These are phyloP conservation scores for Metschnikowia cerradonensis DNA, from an alignment of 805 yeast genomes.

Conservation along the genomic window DNA sequence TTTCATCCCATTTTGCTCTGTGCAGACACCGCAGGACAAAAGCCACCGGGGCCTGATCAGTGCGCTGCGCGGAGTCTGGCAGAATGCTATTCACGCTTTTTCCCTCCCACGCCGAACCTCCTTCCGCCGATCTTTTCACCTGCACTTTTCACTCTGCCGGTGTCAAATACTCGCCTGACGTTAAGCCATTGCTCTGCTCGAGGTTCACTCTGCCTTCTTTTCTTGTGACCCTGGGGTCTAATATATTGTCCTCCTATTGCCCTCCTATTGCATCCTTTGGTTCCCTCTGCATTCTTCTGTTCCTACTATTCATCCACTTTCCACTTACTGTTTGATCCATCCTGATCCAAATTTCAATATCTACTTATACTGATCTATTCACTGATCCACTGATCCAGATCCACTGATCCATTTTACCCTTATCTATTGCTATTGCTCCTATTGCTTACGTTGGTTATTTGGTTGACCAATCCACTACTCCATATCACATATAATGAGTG, in stretches of 20 bases:
- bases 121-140: neutral
- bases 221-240: neutral
- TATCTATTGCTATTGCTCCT: no score
- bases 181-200: neutral
- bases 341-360: no score
- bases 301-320: no score
- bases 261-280: neutral
- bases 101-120: neutral
- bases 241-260: neutral
- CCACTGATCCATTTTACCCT: no score
- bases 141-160: neutral
- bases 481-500: neutral
- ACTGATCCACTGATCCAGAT: no score
- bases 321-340: no score
- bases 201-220: neutral
- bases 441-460: no score
- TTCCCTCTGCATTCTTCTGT: no score
- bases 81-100: neutral
- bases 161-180: neutral
- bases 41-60: constrained; percentile 6
- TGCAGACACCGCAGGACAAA: constrained; percentile 4
- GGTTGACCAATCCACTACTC: neutral
- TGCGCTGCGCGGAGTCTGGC: constrained; percentile 3
- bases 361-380: no score
- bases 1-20: neutral